These are phyloP conservation scores for Immersiporthe knoxdaviesiana DNA, from an alignment of 2,329 filamentous ascomycete species.

Conservation along the genomic window DNA sequence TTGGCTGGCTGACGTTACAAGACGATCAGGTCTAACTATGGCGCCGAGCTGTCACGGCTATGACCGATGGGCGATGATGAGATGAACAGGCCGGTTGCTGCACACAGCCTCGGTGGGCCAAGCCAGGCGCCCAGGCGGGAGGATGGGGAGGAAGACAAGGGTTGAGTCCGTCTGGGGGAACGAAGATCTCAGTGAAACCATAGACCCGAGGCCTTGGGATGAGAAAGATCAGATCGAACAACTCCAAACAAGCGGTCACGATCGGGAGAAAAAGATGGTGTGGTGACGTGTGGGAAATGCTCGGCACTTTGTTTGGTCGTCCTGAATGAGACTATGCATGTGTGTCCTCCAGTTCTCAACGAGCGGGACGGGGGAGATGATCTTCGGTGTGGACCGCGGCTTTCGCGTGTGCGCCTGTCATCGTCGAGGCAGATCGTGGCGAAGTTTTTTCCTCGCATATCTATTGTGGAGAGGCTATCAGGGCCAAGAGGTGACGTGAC, in stretches of 20 bases:
- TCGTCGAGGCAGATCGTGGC: not conserved
- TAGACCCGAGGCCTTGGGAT: not conserved
- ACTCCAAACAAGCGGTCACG: not conserved
- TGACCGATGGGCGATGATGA: not conserved
- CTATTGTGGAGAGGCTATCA: not conserved
- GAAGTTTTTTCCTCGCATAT: conserved; percentile 2
- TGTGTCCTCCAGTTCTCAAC: not conserved
- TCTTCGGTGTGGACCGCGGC: not conserved
- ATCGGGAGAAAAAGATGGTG: not conserved
- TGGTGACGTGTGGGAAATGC: conserved; percentile 4
- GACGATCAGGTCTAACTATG: not conserved
- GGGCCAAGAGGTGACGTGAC: conserved; percentile 1
- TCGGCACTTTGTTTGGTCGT: not conserved
- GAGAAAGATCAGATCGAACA: conserved; percentile 5
- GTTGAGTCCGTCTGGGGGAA: not conserved
- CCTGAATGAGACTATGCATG: not conserved
- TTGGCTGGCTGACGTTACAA: not conserved
- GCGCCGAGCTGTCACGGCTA: conserved; percentile 11
- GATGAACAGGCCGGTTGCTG: not conserved
- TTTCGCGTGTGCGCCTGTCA: not conserved
- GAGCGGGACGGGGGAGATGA: not conserved
- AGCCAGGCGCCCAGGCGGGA: too few species aligned
- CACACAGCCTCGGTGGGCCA: conserved; percentile 2
- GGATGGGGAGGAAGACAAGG: not conserved
- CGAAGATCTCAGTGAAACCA: not conserved